phyloP scores from a whole-genome alignment of 2,329 filamentous ascomycete genomes.

The Ploettnerulaceae sp. region DNA sequence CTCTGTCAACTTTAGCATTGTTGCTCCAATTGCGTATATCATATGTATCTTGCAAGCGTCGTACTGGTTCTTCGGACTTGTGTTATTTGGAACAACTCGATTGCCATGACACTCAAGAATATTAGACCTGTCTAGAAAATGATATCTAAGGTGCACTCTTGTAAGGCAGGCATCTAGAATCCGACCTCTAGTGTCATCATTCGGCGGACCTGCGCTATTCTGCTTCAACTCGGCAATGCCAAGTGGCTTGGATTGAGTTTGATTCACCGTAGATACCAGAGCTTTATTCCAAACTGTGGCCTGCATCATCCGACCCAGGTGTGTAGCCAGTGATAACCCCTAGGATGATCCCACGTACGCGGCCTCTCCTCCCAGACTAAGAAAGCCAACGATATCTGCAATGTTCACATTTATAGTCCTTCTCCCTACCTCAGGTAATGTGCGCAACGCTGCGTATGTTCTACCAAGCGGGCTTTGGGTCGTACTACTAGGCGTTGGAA shows the following conservation, averaged over 20 bases:
- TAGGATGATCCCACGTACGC: slow-evolving; percentile 47
- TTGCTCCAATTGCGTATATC: slow-evolving; percentile 48
- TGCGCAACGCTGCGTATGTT: slow-evolving; percentile 10
- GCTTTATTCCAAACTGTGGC: slow-evolving; percentile 50
- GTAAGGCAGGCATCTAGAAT: no score
- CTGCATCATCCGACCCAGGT: slow-evolving; percentile 49
- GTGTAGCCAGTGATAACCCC: slow-evolving; percentile 44
- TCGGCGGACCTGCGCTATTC: no score
- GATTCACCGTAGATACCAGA: slow-evolving; percentile 30
- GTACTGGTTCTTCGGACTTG: slow-evolving; percentile 39
- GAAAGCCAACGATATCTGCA: slow-evolving; percentile 44
- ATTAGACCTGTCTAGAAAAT: slow-evolving; percentile 43
- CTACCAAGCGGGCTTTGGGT: slow-evolving; percentile 6
- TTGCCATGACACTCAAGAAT: slow-evolving; percentile 42
- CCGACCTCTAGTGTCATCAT: slow-evolving; percentile 40
- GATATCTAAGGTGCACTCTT: no score
- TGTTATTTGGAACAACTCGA: slow-evolving; percentile 36
- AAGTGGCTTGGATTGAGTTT: slow-evolving; percentile 24
- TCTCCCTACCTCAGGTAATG: slow-evolving; percentile 14
- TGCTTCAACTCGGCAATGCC: no score
- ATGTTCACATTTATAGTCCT: slow-evolving; percentile 30
- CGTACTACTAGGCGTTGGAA: slow-evolving; percentile 11
- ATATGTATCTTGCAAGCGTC: slow-evolving; percentile 48
- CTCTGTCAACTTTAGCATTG: slow-evolving; percentile 44
- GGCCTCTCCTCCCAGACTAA: slow-evolving; percentile 44